These are phyloP conservation scores for Fomitopsis pulvina DNA, from an alignment of 768 basidiomycete species.

Conservation along the genomic window DNA sequence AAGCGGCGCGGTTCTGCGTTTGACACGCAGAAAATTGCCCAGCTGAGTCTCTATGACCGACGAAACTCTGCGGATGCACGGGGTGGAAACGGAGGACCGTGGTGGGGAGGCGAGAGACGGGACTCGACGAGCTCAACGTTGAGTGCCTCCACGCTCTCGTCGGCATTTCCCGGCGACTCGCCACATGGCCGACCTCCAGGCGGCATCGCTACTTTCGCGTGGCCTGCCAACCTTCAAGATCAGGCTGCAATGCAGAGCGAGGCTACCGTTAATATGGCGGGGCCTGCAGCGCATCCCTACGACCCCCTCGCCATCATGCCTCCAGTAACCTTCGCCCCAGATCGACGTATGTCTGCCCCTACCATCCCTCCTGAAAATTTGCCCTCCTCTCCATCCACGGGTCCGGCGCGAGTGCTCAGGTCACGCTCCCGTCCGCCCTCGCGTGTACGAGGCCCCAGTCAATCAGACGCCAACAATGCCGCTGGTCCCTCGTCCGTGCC, in stretches of 20 bases:
- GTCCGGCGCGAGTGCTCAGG: constrained; percentile 49
- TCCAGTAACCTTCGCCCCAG: constrained; percentile 49
- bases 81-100: constrained; percentile 35
- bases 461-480: constrained; percentile 27
- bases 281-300: constrained; percentile 16
- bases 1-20: constrained; percentile 83
- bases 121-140: constrained; percentile 42
- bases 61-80: constrained; percentile 72
- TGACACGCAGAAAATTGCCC: constrained; percentile 70
- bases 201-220: constrained; percentile 65
- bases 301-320: constrained; percentile 39
- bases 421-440: constrained; percentile 70
- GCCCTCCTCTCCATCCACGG: constrained; percentile 36
- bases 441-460: constrained; percentile 40
- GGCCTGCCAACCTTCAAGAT: constrained; percentile 45
- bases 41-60: constrained; percentile 71
- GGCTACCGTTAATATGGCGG: constrained; percentile 16
- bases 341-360: constrained; percentile 76
- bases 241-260: constrained; percentile 33
- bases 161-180: constrained; percentile 57
- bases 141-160: constrained; percentile 29
- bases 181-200: constrained; percentile 58
- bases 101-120: constrained; percentile 50
- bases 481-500: constrained; percentile 11
- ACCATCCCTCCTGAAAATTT: constrained; percentile 35